Evolutionary conservation across 108 stramenopile species (phyloP).

Genomic region (Heterococcus sp.): DNA sequence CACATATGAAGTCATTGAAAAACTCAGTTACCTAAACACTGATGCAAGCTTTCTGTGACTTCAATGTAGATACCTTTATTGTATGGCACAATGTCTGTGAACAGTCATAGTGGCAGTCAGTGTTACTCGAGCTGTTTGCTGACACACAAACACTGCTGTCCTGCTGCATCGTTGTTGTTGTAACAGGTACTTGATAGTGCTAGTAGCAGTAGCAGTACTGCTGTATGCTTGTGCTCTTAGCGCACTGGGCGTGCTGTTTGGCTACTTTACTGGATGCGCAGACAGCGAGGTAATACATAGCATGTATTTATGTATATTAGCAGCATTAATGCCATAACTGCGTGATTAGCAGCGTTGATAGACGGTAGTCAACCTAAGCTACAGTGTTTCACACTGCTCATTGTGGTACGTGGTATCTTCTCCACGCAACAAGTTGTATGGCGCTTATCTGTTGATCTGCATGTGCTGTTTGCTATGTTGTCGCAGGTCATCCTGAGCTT

Average conservation of each 20-base stretch:
- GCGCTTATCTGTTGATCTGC: not conserved
- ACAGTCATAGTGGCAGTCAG: too few relatives aligned
- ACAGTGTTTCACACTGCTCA: not conserved
- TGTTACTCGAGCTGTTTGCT: too few relatives aligned
- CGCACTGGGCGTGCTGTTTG: constrained; percentile 71
- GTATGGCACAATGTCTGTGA: too few relatives aligned
- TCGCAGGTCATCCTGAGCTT: constrained; percentile 68
- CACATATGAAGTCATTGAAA: too few relatives aligned
- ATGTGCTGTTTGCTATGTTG: not conserved
- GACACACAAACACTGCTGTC: too few relatives aligned
- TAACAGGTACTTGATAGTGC: constrained; percentile 63
- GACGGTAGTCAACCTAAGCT: not conserved
- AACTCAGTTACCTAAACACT: too few relatives aligned
- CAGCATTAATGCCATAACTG: not conserved
- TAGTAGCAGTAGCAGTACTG: constrained; percentile 66
- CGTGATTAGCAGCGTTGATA: not conserved
- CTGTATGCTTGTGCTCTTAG: constrained; percentile 66
- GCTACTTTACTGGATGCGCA: constrained; percentile 72
- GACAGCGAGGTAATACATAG: constrained; percentile 51
- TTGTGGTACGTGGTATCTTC: not conserved
- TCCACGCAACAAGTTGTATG: not conserved
- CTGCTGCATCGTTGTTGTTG: too few relatives aligned
- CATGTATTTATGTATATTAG: not conserved
- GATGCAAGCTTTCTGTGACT: too few relatives aligned
- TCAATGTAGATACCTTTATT: too few relatives aligned